Evolutionary conservation across 805 yeast species (phyloP).

Genomic region (Komagataella kurtzmanii): DNA sequence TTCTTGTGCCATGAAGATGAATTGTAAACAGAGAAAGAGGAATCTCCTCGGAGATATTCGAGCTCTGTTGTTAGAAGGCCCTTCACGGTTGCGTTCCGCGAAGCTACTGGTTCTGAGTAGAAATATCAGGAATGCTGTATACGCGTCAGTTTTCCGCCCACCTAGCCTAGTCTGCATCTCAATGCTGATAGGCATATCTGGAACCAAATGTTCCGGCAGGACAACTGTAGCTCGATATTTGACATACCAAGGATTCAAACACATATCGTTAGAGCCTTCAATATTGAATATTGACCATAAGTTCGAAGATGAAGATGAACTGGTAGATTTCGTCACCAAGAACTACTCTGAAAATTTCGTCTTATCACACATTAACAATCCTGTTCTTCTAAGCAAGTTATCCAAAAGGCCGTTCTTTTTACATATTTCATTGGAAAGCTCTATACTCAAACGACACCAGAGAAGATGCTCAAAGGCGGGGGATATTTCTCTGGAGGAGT

Average conservation of each 20-base stretch:
- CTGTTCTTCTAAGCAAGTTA: slow-evolving; percentile 29
- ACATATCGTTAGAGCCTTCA: slow-evolving; percentile 13
- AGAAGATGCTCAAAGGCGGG: slow-evolving; percentile 8
- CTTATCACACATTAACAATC: slow-evolving; percentile 30
- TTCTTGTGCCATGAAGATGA: not conserved
- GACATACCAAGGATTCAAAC: slow-evolving; percentile 33
- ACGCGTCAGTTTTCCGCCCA: not conserved
- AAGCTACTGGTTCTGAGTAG: not conserved
- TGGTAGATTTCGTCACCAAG: slow-evolving; percentile 48
- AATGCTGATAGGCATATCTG: slow-evolving; percentile 74
- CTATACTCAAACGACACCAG: slow-evolving; percentile 33
- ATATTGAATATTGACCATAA: slow-evolving; percentile 9
- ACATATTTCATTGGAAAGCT: slow-evolving; percentile 69
- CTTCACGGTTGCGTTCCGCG: not conserved
- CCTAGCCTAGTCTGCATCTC: not conserved
- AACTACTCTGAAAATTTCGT: slow-evolving; percentile 58
- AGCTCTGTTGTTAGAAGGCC: not conserved
- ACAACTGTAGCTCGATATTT: slow-evolving; percentile 49
- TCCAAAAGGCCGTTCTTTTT: slow-evolving; percentile 72
- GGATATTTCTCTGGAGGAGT: slow-evolving; percentile 16
- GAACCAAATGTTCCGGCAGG: slow-evolving; percentile 55
- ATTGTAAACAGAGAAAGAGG: not conserved
- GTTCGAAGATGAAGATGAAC: slow-evolving; percentile 27
- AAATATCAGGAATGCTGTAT: not conserved
- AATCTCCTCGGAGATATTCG: not conserved